Evolutionary conservation across 306 rosid genomes (phyloP).

Genomic region (Prunus fruticosa): DNA sequence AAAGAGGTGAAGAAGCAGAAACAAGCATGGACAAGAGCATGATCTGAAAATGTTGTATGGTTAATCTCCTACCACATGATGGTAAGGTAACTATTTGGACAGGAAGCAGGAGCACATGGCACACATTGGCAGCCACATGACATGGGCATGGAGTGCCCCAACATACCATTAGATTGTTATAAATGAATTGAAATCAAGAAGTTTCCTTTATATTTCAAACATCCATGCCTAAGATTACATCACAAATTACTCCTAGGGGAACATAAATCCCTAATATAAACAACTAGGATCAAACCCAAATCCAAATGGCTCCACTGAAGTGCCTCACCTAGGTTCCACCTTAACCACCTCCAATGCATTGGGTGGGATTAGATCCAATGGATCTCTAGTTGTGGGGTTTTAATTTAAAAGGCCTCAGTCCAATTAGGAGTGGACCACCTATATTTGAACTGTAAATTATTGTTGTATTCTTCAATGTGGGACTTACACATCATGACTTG

Average conservation of each 20-base stretch:
- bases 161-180: background rate
- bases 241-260: background rate
- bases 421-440: too few relatives aligned
- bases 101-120: constrained; percentile 29
- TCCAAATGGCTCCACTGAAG: too few relatives aligned
- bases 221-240: background rate
- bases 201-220: background rate
- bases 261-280: too few relatives aligned
- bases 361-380: too few relatives aligned
- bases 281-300: too few relatives aligned
- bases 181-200: background rate
- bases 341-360: too few relatives aligned
- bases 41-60: background rate
- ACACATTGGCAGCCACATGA: constrained; percentile 26
- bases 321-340: too few relatives aligned
- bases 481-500: too few relatives aligned
- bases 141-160: background rate
- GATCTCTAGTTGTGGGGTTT: too few relatives aligned
- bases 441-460: too few relatives aligned
- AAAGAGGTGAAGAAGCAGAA: background rate
- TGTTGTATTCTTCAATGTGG: too few relatives aligned
- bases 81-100: background rate
- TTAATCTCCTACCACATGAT: background rate
- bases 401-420: too few relatives aligned
- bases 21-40: background rate